Evolutionary conservation across 768 basidiomycete species (phyloP).

Genomic region (Mycena belliarum): DNA sequence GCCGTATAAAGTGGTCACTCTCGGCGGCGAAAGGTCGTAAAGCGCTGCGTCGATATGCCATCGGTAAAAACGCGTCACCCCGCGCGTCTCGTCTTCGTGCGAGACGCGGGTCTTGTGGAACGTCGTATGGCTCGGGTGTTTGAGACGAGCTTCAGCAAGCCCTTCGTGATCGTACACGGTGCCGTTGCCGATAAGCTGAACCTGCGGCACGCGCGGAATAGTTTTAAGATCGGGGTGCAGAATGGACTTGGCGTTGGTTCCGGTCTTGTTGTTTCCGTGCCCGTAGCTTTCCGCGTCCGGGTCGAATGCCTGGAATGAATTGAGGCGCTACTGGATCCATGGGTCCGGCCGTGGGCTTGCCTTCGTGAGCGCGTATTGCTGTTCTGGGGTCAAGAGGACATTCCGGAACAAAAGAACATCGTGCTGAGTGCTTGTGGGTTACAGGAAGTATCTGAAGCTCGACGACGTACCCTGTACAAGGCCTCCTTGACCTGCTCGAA

Average conservation of each 20-base stretch:
- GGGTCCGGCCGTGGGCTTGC: constrained; percentile 34
- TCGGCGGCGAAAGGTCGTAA: constrained; percentile 76
- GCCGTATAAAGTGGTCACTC: constrained; percentile 84
- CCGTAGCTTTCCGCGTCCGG: constrained; percentile 64
- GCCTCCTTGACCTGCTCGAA: constrained; percentile 69
- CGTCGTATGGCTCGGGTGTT: constrained; percentile 82
- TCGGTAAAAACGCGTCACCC: constrained; percentile 81
- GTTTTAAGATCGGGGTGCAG: constrained; percentile 91
- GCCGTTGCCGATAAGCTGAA: constrained; percentile 92
- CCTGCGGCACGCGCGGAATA: constrained; percentile 84
- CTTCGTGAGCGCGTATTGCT: constrained; percentile 88
- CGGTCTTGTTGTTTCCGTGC: constrained; percentile 88
- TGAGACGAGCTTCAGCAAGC: constrained; percentile 73
- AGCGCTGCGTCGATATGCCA: constrained; percentile 94
- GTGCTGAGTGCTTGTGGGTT: constrained; percentile 45
- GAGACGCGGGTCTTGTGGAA: constrained; percentile 84
- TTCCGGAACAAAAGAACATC: constrained; percentile 75
- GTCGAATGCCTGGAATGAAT: constrained; percentile 68
- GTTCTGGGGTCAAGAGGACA: constrained; percentile 69
- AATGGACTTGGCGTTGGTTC: constrained; percentile 71
- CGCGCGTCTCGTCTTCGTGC: constrained; percentile 71
- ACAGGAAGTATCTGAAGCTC: not conserved
- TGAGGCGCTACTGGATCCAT: not conserved
- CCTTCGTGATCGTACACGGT: constrained; percentile 80
- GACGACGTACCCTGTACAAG: constrained; percentile 67